Conservation (phyloP, 768 basidiomycete genomes). For the Lentinula detonsa region DNA sequence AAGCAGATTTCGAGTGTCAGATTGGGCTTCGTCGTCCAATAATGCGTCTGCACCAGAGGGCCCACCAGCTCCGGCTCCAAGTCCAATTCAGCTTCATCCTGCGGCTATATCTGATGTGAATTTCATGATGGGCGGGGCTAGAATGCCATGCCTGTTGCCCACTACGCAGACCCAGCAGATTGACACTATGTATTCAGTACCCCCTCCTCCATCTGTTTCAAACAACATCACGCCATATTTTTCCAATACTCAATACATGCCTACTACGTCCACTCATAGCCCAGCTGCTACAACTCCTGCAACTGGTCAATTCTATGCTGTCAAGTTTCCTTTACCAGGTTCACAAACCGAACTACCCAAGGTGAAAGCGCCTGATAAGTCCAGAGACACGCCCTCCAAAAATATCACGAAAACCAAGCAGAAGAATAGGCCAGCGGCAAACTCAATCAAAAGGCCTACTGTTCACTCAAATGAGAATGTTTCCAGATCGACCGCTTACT, state of each 20-base stretch:
- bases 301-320: neutral
- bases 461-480: neutral
- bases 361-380: neutral
- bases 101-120: neutral
- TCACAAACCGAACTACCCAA: neutral
- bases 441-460: neutral
- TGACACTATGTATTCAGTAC: neutral
- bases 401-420: neutral
- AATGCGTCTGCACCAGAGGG: neutral
- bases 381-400: neutral
- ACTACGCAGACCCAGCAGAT: neutral
- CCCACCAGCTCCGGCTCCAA: neutral
- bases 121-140: neutral
- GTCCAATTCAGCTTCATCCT: neutral
- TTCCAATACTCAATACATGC: neutral
- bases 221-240: neutral
- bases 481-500: slow-evolving; percentile 13
- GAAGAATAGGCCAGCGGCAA: neutral
- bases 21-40: slow-evolving; percentile 13
- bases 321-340: neutral
- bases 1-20: slow-evolving; percentile 41
- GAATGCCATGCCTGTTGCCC: neutral
- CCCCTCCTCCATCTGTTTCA: neutral
- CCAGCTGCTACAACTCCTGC: neutral
- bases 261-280: neutral